Base-by-base conservation (phyloP, 352 stramenopile species). In the Phytopythium litorale region DNA sequence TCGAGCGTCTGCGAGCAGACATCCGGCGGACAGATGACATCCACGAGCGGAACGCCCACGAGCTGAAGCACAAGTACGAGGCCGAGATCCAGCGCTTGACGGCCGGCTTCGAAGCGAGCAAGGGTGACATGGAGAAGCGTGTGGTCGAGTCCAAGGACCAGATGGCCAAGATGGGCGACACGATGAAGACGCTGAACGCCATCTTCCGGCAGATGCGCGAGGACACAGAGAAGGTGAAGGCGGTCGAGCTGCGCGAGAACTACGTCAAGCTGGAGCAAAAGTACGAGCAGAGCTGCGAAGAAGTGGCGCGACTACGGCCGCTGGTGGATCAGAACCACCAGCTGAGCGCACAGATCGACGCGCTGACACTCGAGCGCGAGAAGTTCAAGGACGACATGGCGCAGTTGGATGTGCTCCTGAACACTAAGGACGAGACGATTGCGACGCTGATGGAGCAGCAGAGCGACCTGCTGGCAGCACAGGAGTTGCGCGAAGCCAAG, bases 171-270 rank as follows among this genome's bases (percentile, higher is more conserved):
- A 97, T 98, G 89, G 77, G 79, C 9, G 91, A 98, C 55, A 97
- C 91, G 2, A 92, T 98, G 71, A 94, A 93, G 55, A 94, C 91
- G 18, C 75, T 98, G 0, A 97, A 97, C 67, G 94, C 82, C 2
- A 96, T 98, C 32, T 98, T 98, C 57, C 72, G 85, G 2, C 90
- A 97, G 42, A 98, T 98, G 89, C 92, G 96, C 15, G 78, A 92
- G 46, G 89, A 98, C 53, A 93, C 78, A 0, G 88, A 97, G 38
- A 92, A 92, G 30, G 78, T 97, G 25, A 94, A 93, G 30, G 91
- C 88, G 2, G 73, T 94, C 2, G 92, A 98, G 48, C 72, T 97
- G 11, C 79, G 83, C 13, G 88, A 97, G 46, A 87, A 79, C 55
- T 92, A 81, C 63, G 56, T 61, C 32, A 91, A 80, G 49, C 70